Conservation (phyloP, 2,329 filamentous ascomycete genomes). For the Colletotrichum cordylinicola region DNA sequence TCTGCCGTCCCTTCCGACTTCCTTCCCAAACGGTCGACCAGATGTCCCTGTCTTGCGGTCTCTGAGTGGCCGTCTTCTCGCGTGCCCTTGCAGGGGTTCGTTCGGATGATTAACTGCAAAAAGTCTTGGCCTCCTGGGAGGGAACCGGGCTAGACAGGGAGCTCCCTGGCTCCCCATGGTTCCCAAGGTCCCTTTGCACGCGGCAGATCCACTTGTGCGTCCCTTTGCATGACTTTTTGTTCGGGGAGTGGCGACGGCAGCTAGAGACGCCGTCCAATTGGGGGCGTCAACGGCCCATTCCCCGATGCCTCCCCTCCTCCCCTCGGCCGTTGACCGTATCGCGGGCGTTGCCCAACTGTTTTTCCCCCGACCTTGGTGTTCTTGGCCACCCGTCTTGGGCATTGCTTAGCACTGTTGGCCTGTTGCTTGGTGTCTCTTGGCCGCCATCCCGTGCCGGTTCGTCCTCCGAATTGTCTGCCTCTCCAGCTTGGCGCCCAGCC, state of each 20-base stretch:
- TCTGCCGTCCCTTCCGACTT: slow-evolving; percentile 2
- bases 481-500: slow-evolving; percentile 7
- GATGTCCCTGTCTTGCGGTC: background rate
- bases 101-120: slow-evolving; percentile 5
- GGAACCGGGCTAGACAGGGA: slow-evolving; percentile 8
- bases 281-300: background rate
- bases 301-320: background rate
- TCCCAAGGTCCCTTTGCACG: slow-evolving; percentile 19
- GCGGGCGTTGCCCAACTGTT: background rate
- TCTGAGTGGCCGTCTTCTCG: background rate
- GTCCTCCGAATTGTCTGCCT: background rate
- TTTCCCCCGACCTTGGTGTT: slow-evolving; percentile 7
- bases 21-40: slow-evolving; percentile 4
- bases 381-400: slow-evolving; percentile 16
- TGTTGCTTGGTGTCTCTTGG: background rate
- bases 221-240: slow-evolving; percentile 5
- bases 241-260: background rate
- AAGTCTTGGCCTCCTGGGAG: background rate
- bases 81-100: background rate
- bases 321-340: background rate
- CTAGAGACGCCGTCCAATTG: background rate
- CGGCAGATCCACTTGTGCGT: background rate
- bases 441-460: background rate
- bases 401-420: background rate
- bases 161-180: background rate